These are phyloP conservation scores for Cryptococcus amylolentus DNA, from an alignment of 1,284 basidiomycete genomes.

Conservation along the genomic window DNA sequence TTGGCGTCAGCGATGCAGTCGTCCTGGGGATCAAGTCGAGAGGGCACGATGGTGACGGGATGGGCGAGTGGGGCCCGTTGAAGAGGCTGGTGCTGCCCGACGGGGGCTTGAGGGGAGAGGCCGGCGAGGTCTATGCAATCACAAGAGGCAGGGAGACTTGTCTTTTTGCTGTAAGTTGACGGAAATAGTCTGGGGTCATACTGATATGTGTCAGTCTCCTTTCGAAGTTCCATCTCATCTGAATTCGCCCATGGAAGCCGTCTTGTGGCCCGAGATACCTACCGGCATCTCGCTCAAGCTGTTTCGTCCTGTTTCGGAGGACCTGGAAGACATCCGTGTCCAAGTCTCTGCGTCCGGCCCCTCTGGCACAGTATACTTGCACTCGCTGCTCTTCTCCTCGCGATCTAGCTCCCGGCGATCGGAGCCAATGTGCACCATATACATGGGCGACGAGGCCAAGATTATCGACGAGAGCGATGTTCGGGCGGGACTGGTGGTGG, in stretches of 20 bases:
- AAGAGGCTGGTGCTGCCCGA: conserved; percentile 4
- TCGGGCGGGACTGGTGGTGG: background rate
- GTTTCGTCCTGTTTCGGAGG: background rate
- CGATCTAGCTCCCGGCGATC: background rate
- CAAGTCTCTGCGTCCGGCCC: conserved; percentile 3
- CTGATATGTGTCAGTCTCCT: conserved; percentile 2
- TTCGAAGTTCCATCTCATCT: conserved; percentile 10
- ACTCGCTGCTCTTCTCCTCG: conserved; percentile 6
- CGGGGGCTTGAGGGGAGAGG: background rate
- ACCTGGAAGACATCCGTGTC: background rate
- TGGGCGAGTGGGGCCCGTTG: conserved; percentile 7
- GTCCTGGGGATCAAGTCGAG: conserved; percentile 16
- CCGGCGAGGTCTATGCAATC: conserved; percentile 6
- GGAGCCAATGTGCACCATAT: background rate
- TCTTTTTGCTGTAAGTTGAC: conserved; percentile 7
- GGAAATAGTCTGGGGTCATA: no score
- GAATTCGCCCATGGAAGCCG: conserved; percentile 2
- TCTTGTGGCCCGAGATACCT: conserved; percentile 11
- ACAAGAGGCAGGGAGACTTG: conserved; percentile 12
- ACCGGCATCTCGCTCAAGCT: conserved; percentile 1
- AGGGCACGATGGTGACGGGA: background rate
- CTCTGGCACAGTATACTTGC: conserved; percentile 7
- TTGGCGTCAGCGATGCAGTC: conserved; percentile 14
- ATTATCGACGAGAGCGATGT: background rate
- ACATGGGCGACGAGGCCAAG: background rate